These are phyloP conservation scores for Agaricus blazei DNA, from an alignment of 768 basidiomycete genomes.

Conservation along the genomic window DNA sequence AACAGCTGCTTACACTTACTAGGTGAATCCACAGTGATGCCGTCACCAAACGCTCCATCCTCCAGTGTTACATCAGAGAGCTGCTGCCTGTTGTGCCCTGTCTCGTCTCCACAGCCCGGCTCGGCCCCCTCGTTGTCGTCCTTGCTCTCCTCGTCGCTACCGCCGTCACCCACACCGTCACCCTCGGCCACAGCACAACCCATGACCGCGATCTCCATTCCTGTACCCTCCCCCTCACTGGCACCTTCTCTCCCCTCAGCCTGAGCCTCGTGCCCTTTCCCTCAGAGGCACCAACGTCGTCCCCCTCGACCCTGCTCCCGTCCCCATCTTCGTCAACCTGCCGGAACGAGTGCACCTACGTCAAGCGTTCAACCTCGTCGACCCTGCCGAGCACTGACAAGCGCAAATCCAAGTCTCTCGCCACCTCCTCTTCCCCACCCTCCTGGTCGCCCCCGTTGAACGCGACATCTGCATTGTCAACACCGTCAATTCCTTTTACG, in stretches of 20 bases:
- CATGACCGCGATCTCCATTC: constrained; percentile 75
- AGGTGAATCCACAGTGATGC: too few species aligned
- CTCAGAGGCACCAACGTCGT: constrained; percentile 76
- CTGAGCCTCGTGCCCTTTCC: constrained; percentile 65
- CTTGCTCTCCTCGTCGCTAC: constrained; percentile 26
- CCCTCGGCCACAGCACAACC: constrained; percentile 65
- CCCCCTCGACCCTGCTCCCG: constrained; percentile 58
- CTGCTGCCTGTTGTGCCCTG: neutral
- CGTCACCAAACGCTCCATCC: too few species aligned
- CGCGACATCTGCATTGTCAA: constrained; percentile 88
- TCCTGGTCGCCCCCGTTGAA: constrained; percentile 79
- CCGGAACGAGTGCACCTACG: constrained; percentile 72
- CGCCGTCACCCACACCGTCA: constrained; percentile 51
- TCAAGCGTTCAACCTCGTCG: constrained; percentile 73
- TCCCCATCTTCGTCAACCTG: constrained; percentile 58
- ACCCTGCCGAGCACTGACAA: constrained; percentile 43
- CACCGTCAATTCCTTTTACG: constrained; percentile 85
- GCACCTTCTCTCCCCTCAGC: constrained; percentile 71
- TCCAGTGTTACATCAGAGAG: neutral
- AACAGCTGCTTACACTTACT: too few species aligned
- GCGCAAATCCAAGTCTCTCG: constrained; percentile 49
- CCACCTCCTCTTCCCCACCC: constrained; percentile 71
- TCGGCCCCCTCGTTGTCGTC: constrained; percentile 49
- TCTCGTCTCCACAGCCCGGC: constrained; percentile 41
- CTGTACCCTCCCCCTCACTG: constrained; percentile 66